Percentiles rank a stretch among this genome's conserved stretches.
Conservation (phyloP, 2,329 filamentous ascomycete species). For the Chaetomium globosum region DNA sequence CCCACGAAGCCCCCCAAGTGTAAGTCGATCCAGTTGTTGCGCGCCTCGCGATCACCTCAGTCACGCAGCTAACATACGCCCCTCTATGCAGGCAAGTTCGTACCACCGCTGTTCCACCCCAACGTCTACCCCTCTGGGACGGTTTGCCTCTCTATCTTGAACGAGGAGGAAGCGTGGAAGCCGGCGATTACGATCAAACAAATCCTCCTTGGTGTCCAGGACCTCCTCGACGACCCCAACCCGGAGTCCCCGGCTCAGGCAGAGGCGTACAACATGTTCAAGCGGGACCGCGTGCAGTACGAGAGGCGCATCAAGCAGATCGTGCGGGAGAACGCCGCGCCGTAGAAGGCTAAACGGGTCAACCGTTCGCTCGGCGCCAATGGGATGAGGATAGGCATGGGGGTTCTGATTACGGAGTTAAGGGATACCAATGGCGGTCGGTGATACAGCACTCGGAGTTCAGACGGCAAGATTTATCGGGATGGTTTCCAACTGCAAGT, state of each 20-base stretch:
- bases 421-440: conserved; percentile 30
- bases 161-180: conserved; percentile 98
- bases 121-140: conserved; percentile 99
- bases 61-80: conserved; percentile 31
- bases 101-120: conserved; percentile 92
- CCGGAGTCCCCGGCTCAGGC: conserved; percentile 96
- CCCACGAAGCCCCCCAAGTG: conserved; percentile 99
- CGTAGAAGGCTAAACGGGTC: conserved; percentile 47
- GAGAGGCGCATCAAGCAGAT: conserved; percentile 84
- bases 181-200: conserved; percentile 98
- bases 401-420: conserved; percentile 29
- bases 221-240: conserved; percentile 93
- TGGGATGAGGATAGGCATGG: neutral
- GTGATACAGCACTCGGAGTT: conserved; percentile 31
- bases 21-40: conserved; percentile 52
- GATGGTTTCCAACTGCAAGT: conserved; percentile 17
- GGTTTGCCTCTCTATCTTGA: conserved; percentile 93
- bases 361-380: conserved; percentile 3
- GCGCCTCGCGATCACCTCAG: conserved; percentile 19
- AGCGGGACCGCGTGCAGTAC: conserved; percentile 84
- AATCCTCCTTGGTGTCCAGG: conserved; percentile 93
- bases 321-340: conserved; percentile 85
- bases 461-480: conserved; percentile 26
- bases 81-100: conserved; percentile 77
- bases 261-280: conserved; percentile 95